These are phyloP conservation scores for Pleurotus djamor DNA, from an alignment of 768 basidiomycete species.

Conservation along the genomic window DNA sequence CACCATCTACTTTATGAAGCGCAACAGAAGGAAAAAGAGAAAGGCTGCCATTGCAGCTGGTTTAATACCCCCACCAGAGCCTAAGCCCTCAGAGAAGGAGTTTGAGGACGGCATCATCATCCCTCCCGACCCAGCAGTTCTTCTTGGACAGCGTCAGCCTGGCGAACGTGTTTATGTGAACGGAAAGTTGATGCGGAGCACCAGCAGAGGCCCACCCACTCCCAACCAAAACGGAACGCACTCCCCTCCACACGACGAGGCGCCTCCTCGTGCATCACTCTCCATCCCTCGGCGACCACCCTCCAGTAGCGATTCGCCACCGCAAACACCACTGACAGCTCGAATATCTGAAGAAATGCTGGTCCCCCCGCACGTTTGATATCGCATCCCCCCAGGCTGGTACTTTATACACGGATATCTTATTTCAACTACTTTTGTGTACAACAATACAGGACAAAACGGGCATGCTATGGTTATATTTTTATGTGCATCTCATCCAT, in stretches of 20 bases:
- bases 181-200: slow-evolving; percentile 7
- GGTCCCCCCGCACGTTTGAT: slow-evolving; percentile 12
- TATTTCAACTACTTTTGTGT: background rate
- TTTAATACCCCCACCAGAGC: background rate
- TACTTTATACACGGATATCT: background rate
- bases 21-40: slow-evolving; percentile 43
- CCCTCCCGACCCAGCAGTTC: slow-evolving; percentile 66
- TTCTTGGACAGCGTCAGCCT: slow-evolving; percentile 44
- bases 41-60: slow-evolving; percentile 43
- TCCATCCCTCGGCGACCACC: background rate
- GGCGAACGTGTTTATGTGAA: slow-evolving; percentile 27
- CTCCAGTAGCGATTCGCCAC: background rate
- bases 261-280: too few relatives aligned
- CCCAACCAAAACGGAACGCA: background rate
- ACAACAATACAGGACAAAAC: background rate
- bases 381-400: background rate
- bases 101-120: slow-evolving; percentile 47
- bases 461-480: background rate
- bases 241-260: too few relatives aligned
- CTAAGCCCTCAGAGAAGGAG: background rate
- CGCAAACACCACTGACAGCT: slow-evolving; percentile 7
- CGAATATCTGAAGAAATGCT: slow-evolving; percentile 17
- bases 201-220: background rate
- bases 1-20: slow-evolving; percentile 54
- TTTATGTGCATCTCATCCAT: too few relatives aligned